Evolutionary conservation across 2,329 filamentous ascomycete species (phyloP).

Genomic region (Colletotrichum incanum): DNA sequence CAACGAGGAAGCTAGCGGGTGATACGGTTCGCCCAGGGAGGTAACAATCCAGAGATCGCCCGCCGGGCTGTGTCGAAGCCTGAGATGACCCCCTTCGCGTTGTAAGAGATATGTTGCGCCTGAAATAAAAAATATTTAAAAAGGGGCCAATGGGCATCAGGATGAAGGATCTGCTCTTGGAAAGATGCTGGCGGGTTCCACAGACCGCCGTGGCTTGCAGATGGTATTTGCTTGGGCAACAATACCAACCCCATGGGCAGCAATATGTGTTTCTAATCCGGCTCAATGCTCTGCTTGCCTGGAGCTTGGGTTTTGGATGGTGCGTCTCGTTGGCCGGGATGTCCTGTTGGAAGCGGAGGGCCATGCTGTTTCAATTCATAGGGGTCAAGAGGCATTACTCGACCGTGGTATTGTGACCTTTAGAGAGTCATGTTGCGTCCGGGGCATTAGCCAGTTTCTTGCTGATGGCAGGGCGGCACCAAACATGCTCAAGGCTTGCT

Average conservation of each 20-base stretch:
- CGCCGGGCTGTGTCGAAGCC: background rate
- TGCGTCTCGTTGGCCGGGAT: slow-evolving; percentile 1
- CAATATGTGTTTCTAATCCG: background rate
- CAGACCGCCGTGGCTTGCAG: background rate
- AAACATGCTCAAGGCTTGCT: background rate
- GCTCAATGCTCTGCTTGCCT: background rate
- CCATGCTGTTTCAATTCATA: background rate
- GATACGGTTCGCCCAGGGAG: slow-evolving; percentile 1
- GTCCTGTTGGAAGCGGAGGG: background rate
- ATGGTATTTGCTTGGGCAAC: slow-evolving; percentile 1
- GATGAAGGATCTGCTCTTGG: slow-evolving; percentile 3
- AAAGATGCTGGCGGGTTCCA: background rate
- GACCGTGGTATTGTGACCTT: background rate
- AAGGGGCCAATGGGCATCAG: background rate
- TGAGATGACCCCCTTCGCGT: background rate
- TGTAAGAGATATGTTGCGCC: slow-evolving; percentile 15
- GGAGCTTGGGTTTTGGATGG: background rate
- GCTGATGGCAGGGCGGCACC: background rate
- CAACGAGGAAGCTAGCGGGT: too few species aligned
- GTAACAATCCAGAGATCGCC: slow-evolving; percentile 3
- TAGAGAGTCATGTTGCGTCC: background rate
- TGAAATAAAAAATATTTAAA: background rate
- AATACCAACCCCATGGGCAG: background rate
- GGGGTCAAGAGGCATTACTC: slow-evolving; percentile 8
- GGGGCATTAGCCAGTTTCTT: background rate